Conservation (phyloP, 2,329 filamentous ascomycete genomes). For the Nothophoma quercina region DNA sequence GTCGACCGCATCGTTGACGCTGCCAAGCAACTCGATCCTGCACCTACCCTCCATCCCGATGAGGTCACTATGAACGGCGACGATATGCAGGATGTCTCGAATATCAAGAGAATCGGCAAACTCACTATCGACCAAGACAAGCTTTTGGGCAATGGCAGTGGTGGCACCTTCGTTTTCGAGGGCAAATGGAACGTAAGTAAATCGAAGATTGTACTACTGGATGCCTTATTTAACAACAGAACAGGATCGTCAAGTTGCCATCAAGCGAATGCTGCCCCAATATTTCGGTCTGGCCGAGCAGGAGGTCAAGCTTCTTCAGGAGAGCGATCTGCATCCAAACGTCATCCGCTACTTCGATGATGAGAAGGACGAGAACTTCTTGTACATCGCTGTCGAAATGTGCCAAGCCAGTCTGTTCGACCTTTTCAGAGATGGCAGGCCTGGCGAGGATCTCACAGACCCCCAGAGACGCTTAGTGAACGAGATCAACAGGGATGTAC, state of each 20-base stretch:
- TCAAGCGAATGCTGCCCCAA: slow-evolving; percentile 95
- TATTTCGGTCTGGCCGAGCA: slow-evolving; percentile 96
- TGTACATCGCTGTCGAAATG: slow-evolving; percentile 95
- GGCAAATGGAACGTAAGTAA: slow-evolving; percentile 78
- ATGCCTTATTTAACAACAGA: neutral
- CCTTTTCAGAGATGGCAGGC: slow-evolving; percentile 73
- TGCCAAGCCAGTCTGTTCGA: slow-evolving; percentile 95
- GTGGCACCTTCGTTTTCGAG: slow-evolving; percentile 94
- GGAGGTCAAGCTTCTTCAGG: slow-evolving; percentile 86
- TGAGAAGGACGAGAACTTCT: slow-evolving; percentile 84
- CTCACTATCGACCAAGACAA: slow-evolving; percentile 67
- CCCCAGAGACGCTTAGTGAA: slow-evolving; percentile 73
- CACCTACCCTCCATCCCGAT: slow-evolving; percentile 48
- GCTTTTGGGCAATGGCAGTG: slow-evolving; percentile 79
- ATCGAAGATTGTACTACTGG: neutral
- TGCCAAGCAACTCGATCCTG: slow-evolving; percentile 48
- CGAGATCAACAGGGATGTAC: slow-evolving; percentile 77
- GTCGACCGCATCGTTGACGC: slow-evolving; percentile 51
- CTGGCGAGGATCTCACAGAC: slow-evolving; percentile 59
- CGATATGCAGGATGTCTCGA: slow-evolving; percentile 56
- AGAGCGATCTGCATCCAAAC: slow-evolving; percentile 95
- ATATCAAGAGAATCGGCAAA: slow-evolving; percentile 66
- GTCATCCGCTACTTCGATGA: slow-evolving; percentile 97
- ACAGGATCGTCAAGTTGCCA: slow-evolving; percentile 82
- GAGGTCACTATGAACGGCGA: slow-evolving; percentile 52